Evolutionary conservation across 805 yeast genomes (phyloP), one percentile per base, ranked within the genome.

Genomic region (Maudiozyma serrabonitensis): DNA sequence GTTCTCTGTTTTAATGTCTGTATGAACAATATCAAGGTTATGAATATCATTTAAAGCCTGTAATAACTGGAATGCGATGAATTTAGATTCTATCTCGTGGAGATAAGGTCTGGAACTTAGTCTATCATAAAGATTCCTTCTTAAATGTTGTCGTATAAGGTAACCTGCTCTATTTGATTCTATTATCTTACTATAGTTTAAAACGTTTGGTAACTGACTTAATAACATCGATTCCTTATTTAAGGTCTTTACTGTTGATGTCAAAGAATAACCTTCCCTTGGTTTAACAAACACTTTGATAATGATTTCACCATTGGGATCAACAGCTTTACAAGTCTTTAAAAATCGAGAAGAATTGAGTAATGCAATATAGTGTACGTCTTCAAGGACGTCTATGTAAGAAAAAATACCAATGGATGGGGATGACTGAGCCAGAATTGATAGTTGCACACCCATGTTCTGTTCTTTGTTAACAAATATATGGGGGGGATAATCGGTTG

Each of bases 131-230:
- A 90, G 69, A 59, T 86, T 90, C 46, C 84, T 80, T 56, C 82
- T 77, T 52, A 87, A 70, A 69, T 79, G 81, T 53, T 91, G 97
- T 48, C 99, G 76, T 45, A 91, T 80, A 43, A 91, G 64, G 68
- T 91, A 93, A 0, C 93, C 95, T 0, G 98, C 98, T 43, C 97
- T 73, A 47, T 85, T 95, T 0, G 96, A 87, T 59, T 90, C 96
- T 12, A 89, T 74, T 39, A 93, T 71, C 48, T 81, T 78, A 45
- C 78, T 70, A 68, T 83, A 91, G 6, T 93, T 84, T 26, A 89
- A 62, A 4, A 80, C 83, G 57, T 84, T 84, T 11, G 81, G 80
- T 32, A 78, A 64, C 47, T 73, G 77, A 1, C 70, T 61, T 37
- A 88, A 59, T 9, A 69, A 60, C 7, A 40, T 31, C 2, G 66